Conservation (phyloP, 2,329 filamentous ascomycete species). For the Keithomyces neogunnii region DNA sequence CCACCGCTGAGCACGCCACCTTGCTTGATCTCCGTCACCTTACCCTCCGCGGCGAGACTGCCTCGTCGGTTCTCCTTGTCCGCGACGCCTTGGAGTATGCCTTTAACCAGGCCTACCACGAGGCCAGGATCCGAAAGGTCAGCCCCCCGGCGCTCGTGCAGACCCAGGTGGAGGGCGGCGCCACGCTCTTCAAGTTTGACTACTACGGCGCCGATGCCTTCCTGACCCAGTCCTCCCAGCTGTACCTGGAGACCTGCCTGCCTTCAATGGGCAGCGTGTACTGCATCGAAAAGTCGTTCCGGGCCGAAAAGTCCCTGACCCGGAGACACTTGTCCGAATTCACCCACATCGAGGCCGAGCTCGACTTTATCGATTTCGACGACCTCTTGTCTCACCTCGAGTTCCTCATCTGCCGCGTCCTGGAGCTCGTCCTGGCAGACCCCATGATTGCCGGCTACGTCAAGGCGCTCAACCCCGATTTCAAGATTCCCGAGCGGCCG, state of each 20-base stretch:
- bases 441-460: conserved; percentile 64
- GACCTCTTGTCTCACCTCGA: conserved; percentile 86
- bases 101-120: conserved; percentile 71
- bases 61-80: conserved; percentile 81
- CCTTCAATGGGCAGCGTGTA: conserved; percentile 90
- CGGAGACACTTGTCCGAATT: conserved; percentile 93
- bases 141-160: conserved; percentile 86
- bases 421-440: conserved; percentile 69
- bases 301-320: conserved; percentile 91
- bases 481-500: conserved; percentile 71
- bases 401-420: conserved; percentile 75
- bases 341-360: conserved; percentile 91
- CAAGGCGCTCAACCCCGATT: conserved; percentile 84
- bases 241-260: conserved; percentile 93
- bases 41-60: conserved; percentile 73
- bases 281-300: conserved; percentile 98
- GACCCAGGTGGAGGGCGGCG: conserved; percentile 88
- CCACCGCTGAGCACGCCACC: conserved; percentile 44
- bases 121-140: conserved; percentile 72
- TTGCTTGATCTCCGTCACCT: conserved; percentile 79
- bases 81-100: conserved; percentile 73
- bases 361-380: conserved; percentile 91
- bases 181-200: conserved; percentile 80
- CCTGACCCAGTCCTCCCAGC: conserved; percentile 91
- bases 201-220: conserved; percentile 89